phyloP scores from a whole-genome alignment of 2,329 filamentous ascomycete species.

The Penicillium griseofulvum region DNA sequence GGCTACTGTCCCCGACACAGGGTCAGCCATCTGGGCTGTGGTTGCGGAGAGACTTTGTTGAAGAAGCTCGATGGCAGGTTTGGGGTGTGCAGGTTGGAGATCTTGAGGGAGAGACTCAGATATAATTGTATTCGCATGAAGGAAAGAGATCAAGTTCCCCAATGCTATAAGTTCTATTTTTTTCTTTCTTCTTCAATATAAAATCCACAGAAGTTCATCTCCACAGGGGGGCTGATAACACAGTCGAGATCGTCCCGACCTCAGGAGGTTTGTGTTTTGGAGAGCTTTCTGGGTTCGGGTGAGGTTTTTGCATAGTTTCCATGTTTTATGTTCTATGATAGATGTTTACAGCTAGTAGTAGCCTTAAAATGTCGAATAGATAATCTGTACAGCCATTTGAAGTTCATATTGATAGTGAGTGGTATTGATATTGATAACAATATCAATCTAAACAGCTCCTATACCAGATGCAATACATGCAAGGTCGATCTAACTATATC shows the following conservation, averaged over 20 bases:
- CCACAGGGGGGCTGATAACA: background rate
- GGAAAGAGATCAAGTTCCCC: background rate
- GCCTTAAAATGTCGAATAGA: background rate
- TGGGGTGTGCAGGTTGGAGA: conserved; percentile 40
- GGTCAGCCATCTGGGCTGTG: conserved; percentile 32
- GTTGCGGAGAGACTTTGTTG: conserved; percentile 40
- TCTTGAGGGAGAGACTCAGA: background rate
- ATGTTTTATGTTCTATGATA: background rate
- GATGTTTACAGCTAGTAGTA: background rate
- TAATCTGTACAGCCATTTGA: background rate
- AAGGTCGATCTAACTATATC: conserved; percentile 6
- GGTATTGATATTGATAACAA: conserved; percentile 1
- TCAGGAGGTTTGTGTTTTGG: background rate
- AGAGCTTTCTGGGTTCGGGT: background rate
- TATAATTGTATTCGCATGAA: background rate
- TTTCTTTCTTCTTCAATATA: background rate
- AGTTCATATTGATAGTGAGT: background rate
- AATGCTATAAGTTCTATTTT: background rate
- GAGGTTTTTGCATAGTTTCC: background rate
- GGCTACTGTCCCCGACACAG: background rate
- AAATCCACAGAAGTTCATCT: background rate
- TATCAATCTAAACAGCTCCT: conserved; percentile 2
- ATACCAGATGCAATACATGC: conserved; percentile 8
- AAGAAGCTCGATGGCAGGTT: conserved; percentile 43
- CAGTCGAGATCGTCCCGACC: background rate